These are phyloP conservation scores for Parietichytrium sp. DNA, from an alignment of 108 stramenopile genomes.

Conservation along the genomic window DNA sequence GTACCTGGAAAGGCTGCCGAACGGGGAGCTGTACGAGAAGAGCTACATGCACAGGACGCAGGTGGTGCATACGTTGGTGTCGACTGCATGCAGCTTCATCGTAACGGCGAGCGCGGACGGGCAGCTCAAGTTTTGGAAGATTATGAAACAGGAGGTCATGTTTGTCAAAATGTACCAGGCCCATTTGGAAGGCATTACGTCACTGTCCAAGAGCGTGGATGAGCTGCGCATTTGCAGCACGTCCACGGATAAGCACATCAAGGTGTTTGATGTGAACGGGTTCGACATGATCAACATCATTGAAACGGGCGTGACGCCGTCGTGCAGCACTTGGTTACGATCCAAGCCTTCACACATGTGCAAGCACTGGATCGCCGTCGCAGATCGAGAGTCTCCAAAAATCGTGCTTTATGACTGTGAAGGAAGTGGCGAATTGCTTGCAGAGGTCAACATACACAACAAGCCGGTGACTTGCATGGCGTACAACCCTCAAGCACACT, in stretches of 20 bases:
- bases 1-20: slow-evolving; percentile 54
- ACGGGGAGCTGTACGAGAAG: slow-evolving; percentile 56
- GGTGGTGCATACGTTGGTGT: slow-evolving; percentile 73
- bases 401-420: slow-evolving; percentile 62
- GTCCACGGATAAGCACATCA: slow-evolving; percentile 78
- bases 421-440: slow-evolving; percentile 57
- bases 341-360: neutral
- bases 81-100: slow-evolving; percentile 78
- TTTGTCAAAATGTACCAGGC: slow-evolving; percentile 95
- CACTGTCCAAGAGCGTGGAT: slow-evolving; percentile 62
- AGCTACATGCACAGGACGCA: slow-evolving; percentile 85
- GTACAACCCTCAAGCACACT: slow-evolving; percentile 63
- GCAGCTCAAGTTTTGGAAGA: slow-evolving; percentile 97
- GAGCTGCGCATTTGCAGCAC: slow-evolving; percentile 77
- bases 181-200: slow-evolving; percentile 73
- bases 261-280: slow-evolving; percentile 89
- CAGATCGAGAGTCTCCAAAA: slow-evolving; percentile 40
- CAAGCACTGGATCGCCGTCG: slow-evolving; percentile 44
- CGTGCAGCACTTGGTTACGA: neutral
- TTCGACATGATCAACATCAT: slow-evolving; percentile 87
- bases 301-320: slow-evolving; percentile 40
- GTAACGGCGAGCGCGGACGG: slow-evolving; percentile 84
- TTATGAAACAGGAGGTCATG: slow-evolving; percentile 71
- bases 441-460: slow-evolving; percentile 69
- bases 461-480: slow-evolving; percentile 75